Percentiles rank a stretch among this genome's conserved stretches.
phyloP scores from a whole-genome alignment of 352 stramenopile species.

The Plasmopara viticola region DNA sequence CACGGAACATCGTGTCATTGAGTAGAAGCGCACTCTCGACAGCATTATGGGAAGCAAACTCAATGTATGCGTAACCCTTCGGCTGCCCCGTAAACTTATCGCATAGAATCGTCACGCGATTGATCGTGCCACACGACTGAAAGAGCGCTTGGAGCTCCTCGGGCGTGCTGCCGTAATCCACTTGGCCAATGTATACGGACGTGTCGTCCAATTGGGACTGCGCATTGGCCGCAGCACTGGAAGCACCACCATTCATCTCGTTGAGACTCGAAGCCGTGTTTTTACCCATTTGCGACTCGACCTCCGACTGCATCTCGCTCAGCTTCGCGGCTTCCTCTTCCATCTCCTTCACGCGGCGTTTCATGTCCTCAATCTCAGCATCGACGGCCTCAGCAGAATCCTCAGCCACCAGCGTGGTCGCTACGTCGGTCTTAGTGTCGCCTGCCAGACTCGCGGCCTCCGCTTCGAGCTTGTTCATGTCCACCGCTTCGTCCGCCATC shows the following conservation, averaged over 20 bases:
- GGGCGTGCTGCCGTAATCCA: conserved; percentile 94
- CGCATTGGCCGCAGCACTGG: conserved; percentile 11
- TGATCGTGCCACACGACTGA: conserved; percentile 94
- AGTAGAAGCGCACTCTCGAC: conserved; percentile 87
- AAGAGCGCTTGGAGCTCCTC: conserved; percentile 96
- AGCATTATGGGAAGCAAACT: conserved; percentile 85
- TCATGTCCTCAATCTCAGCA: conserved; percentile 82
- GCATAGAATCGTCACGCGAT: conserved; percentile 96
- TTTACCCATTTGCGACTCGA: conserved; percentile 74
- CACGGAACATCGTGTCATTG: conserved; percentile 91
- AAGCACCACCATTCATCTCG: conserved; percentile 26
- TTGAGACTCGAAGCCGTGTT: conserved; percentile 39
- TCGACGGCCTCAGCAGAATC: conserved; percentile 39
- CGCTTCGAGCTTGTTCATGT: conserved; percentile 46
- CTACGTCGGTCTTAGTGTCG: conserved; percentile 10
- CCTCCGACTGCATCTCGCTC: conserved; percentile 79
- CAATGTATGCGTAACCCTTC: conserved; percentile 94
- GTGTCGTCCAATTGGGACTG: conserved; percentile 57
- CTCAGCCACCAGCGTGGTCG: conserved; percentile 4
- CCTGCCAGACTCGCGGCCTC: conserved; percentile 35
- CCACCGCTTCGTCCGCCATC: conserved; percentile 39
- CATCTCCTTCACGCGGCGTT: conserved; percentile 75
- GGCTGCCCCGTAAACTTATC: conserved; percentile 96
- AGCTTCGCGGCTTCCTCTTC: conserved; percentile 79
- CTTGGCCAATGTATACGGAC: conserved; percentile 94